A percentile compares a stretch with the other conserved stretches of the same genome.
phyloP scores from a whole-genome alignment of 345 rosid genomes.

The Ailanthus altissimus region DNA sequence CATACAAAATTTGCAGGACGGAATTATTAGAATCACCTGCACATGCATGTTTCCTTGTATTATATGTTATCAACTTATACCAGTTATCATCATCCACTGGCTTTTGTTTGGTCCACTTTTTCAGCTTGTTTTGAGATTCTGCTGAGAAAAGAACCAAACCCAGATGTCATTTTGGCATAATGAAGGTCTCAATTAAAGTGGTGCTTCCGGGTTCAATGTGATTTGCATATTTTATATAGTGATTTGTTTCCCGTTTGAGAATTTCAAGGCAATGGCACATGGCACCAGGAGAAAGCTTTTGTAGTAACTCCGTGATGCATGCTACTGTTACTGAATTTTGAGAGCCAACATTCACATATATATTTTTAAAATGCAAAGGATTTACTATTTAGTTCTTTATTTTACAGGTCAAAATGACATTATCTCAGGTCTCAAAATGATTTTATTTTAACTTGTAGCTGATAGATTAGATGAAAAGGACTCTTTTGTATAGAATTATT shows the following conservation, averaged over 20 bases:
- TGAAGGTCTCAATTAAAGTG: neutral
- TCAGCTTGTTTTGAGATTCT: neutral
- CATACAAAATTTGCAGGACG: neutral
- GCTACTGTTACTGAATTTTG: neutral
- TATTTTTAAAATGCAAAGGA: no score
- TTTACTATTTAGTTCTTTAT: no score
- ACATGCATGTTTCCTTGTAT: neutral
- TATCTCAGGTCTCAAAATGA: no score
- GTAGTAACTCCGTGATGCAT: no score
- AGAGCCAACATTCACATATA: no score
- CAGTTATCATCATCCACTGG: neutral
- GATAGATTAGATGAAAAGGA: no score
- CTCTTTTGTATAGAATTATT: no score
- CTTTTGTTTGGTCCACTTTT: neutral
- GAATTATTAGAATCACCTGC: neutral
- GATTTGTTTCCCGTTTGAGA: neutral
- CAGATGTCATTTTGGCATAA: neutral
- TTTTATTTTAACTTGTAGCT: no score
- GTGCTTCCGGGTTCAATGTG: constrained; percentile 8
- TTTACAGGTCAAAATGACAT: no score
- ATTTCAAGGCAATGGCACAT: neutral
- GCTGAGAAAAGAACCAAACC: neutral
- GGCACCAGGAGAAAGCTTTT: neutral
- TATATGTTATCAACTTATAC: neutral
- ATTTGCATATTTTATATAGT: neutral